phyloP scores from a whole-genome alignment of 495 filamentous ascomycete species.

The Tuber brumale region DNA sequence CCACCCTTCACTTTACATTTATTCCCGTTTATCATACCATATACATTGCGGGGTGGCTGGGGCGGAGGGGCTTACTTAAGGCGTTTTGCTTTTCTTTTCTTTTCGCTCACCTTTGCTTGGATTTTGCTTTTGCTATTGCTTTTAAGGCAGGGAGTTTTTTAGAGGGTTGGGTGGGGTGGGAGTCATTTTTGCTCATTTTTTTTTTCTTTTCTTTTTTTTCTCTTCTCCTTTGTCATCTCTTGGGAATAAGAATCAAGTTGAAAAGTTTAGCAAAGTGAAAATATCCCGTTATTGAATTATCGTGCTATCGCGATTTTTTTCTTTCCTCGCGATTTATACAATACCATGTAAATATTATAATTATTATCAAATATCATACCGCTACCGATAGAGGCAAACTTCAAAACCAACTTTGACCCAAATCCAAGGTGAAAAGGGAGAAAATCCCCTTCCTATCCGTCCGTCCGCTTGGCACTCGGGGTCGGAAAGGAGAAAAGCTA shows the following conservation, averaged over 20 bases:
- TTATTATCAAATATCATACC: background rate
- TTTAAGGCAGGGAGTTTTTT: background rate
- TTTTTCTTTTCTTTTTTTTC: conserved; percentile 16
- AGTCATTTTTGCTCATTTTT: conserved; percentile 7
- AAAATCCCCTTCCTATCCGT: background rate
- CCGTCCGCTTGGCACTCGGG: background rate
- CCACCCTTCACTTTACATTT: conserved; percentile 4
- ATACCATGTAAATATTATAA: background rate
- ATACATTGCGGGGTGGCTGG: background rate
- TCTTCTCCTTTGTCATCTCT: conserved; percentile 7
- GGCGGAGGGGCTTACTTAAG: background rate
- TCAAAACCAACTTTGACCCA: background rate
- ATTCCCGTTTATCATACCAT: background rate
- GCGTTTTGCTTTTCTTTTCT: conserved; percentile 1
- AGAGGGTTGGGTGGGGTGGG: conserved; percentile 7
- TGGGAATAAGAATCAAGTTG: background rate
- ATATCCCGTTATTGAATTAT: background rate
- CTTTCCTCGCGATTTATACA: background rate
- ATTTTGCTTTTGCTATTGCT: background rate
- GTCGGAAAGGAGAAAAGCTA: background rate
- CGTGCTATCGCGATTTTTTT: background rate
- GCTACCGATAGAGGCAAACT: background rate
- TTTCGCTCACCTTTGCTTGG: background rate
- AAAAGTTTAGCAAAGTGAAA: background rate
- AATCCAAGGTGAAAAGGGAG: background rate